Percentiles rank a stretch among this genome's conserved stretches.
Conservation (phyloP, 176 grass and related monocot genomes). For the Rhynchospora pubera region DNA sequence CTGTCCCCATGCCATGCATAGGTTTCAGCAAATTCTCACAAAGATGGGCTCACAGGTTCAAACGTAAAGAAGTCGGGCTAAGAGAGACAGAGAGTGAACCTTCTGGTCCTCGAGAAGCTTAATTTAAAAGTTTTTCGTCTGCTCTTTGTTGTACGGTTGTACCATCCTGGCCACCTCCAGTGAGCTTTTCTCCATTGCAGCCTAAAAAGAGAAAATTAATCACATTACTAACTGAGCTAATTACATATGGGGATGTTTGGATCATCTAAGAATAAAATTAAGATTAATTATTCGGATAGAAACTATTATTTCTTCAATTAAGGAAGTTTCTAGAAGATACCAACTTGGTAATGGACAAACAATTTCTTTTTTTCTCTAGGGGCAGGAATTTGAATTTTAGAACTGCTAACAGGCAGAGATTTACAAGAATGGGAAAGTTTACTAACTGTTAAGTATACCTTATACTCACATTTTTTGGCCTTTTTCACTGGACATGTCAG, state of each 20-base stretch:
- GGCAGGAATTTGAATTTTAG: too few species aligned
- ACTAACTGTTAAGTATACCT: background rate
- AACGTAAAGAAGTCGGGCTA: background rate
- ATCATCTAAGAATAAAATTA: too few species aligned
- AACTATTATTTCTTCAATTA: too few species aligned
- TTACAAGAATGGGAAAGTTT: background rate
- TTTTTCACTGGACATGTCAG: background rate
- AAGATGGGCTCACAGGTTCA: background rate
- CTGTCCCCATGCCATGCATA: background rate
- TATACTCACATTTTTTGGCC: background rate
- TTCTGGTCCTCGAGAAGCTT: slow-evolving; percentile 19
- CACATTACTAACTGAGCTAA: background rate
- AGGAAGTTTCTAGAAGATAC: too few species aligned
- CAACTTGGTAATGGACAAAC: background rate
- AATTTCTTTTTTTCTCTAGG: too few species aligned
- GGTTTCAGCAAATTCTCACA: background rate
- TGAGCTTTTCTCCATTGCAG: slow-evolving; percentile 23
- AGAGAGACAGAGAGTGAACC: background rate
- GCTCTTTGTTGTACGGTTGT: slow-evolving; percentile 20
- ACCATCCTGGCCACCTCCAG: slow-evolving; percentile 16
- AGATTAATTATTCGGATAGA: too few species aligned
- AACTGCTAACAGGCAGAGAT: too few species aligned
- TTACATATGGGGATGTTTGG: too few species aligned
- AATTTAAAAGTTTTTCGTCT: slow-evolving; percentile 8
- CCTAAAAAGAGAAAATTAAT: background rate